A percentile compares a stretch with the other conserved stretches of the same genome.
These are phyloP conservation scores for Clohesyomyces aquaticus DNA, from an alignment of 495 filamentous ascomycete genomes.

Conservation along the genomic window DNA sequence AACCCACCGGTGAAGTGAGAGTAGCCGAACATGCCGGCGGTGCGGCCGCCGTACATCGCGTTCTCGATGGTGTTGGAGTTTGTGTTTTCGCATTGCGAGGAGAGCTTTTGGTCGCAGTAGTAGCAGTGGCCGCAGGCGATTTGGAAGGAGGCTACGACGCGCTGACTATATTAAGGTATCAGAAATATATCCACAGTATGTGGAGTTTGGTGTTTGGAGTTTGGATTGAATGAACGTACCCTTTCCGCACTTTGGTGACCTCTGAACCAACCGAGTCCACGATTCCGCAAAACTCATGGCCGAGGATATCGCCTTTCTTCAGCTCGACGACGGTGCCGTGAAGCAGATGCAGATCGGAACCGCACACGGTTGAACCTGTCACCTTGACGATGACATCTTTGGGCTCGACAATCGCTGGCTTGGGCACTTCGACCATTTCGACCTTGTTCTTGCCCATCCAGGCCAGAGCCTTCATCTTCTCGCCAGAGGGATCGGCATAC, in stretches of 20 bases:
- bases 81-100: slow-evolving; percentile 77
- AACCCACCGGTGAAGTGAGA: slow-evolving; percentile 85
- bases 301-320: slow-evolving; percentile 82
- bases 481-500: slow-evolving; percentile 49
- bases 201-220: too few species aligned
- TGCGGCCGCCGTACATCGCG: slow-evolving; percentile 64
- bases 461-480: slow-evolving; percentile 72
- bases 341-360: slow-evolving; percentile 80
- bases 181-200: not conserved
- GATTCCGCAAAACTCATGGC: slow-evolving; percentile 86
- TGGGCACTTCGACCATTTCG: slow-evolving; percentile 60
- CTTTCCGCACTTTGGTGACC: slow-evolving; percentile 63
- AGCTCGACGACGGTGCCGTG: slow-evolving; percentile 73
- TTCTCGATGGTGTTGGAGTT: slow-evolving; percentile 71
- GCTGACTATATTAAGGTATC: slow-evolving; percentile 48
- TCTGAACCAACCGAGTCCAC: slow-evolving; percentile 70
- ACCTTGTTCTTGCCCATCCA: slow-evolving; percentile 76
- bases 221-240: too few species aligned
- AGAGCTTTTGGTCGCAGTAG: slow-evolving; percentile 75
- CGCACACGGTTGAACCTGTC: slow-evolving; percentile 85
- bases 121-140: slow-evolving; percentile 79
- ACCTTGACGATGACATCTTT: slow-evolving; percentile 82
- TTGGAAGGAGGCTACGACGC: slow-evolving; percentile 85
- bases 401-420: slow-evolving; percentile 71
- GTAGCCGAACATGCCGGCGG: slow-evolving; percentile 76